These are phyloP conservation scores for Pinus tabuliformis DNA, from an alignment of 75 land plant genomes.

Conservation along the genomic window DNA sequence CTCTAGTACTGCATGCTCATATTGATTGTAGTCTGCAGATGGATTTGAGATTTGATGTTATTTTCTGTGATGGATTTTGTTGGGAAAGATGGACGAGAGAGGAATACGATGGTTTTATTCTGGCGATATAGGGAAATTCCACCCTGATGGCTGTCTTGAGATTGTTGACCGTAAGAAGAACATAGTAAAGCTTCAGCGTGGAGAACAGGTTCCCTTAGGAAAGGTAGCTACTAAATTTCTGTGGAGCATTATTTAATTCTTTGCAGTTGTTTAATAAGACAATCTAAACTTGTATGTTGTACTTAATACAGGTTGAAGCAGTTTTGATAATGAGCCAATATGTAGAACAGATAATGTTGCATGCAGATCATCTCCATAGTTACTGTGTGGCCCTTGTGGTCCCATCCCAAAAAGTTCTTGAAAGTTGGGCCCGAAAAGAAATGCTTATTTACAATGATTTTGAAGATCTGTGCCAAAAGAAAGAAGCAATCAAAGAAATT, in stretches of 20 bases:
- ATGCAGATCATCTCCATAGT: conserved; percentile 81
- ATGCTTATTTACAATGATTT: conserved; percentile 53
- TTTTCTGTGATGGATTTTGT: background rate
- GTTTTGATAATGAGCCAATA: conserved; percentile 49
- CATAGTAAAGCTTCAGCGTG: conserved; percentile 95
- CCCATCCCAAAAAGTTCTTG: conserved; percentile 50
- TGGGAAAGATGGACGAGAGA: conserved; percentile 57
- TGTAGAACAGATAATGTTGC: conserved; percentile 85
- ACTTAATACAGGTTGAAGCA: conserved; percentile 70
- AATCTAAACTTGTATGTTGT: background rate
- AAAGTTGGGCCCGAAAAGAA: conserved; percentile 66
- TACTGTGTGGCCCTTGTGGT: conserved; percentile 82
- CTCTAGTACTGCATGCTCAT: background rate
- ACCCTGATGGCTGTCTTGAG: conserved; percentile 94
- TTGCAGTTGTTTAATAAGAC: background rate
- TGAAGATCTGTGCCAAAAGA: conserved; percentile 63
- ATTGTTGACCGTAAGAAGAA: conserved; percentile 94
- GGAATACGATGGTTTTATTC: conserved; percentile 96
- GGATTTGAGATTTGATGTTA: background rate
- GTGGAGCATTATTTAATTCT: background rate
- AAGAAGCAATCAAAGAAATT: conserved; percentile 57
- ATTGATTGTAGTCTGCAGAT: background rate
- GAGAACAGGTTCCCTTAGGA: conserved; percentile 93
- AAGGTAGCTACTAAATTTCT: conserved; percentile 50
- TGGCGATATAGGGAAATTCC: conserved; percentile 93